Base-by-base conservation (phyloP, 257 asterid genomes). In the Salvia splendens region DNA sequence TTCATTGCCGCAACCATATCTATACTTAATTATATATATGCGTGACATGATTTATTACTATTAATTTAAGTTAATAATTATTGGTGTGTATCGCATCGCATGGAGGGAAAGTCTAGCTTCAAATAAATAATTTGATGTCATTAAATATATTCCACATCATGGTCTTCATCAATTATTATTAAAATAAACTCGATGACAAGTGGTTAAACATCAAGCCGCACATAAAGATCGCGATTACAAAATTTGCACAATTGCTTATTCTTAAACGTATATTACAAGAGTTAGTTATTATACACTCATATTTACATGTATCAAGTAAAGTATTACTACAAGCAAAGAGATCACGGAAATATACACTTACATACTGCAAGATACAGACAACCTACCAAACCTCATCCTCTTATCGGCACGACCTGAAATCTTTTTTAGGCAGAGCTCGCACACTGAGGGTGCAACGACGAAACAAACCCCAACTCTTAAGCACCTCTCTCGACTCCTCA, bases 221-320 rank as follows among this genome's bases (percentile, higher is more conserved):
- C 16, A 54, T 6, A 6, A n/a, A 58, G 11, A 4, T 15, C 43
- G 1, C 3, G n/a, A 35, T 33, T 14, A 16, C 50, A 41, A 70
- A 38, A 48, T 7, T 56, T 48, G 28, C 45, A 73, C 41, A 48
- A 30, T 59, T 56, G 35, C 66, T 57, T 47, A 49, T 57, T 65
- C 45, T 4, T 16, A 30, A 52, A 38, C 30, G 17, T 35, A 74
- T 61, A 61, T 36, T 32, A 67, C 66, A 74, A 12, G 38, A 32
- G 71, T 68, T 45, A 15, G 62, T 54, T 61, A 60, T 24, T 64
- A 60, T 58, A 59, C 64, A 60, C 30, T 10, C 38, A 17, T 51
- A 59, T 41, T 47, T 38, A 43, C 35, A 60, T 10, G 33, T 10
- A 33, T 47, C 67, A 46, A 52, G 61, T 32, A 71, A 38, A 53